phyloP scores from a whole-genome alignment of 176 grass and related monocot species.

The Poa pratensis region DNA sequence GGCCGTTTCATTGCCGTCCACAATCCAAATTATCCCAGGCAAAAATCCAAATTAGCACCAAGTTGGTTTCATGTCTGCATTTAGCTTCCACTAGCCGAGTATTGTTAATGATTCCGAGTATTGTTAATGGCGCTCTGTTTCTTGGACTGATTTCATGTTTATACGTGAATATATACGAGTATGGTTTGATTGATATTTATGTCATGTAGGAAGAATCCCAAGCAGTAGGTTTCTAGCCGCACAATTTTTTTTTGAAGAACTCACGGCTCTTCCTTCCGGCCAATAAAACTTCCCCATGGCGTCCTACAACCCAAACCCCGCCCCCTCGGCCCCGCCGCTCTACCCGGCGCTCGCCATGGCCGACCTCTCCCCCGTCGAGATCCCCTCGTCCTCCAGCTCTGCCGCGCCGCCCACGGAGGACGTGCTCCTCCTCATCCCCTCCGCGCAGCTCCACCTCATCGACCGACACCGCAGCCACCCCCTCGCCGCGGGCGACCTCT shows the following conservation, averaged over 20 bases:
- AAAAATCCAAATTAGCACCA: background rate
- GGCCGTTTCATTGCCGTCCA: background rate
- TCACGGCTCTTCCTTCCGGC: slow-evolving; percentile 16
- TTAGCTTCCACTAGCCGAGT: background rate
- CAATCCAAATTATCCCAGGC: background rate
- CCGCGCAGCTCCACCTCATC: slow-evolving; percentile 71
- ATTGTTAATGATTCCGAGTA: no score
- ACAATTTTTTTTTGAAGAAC: no score
- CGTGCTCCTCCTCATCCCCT: slow-evolving; percentile 53
- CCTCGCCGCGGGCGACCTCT: slow-evolving; percentile 68
- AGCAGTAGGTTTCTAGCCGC: no score
- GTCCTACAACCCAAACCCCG: slow-evolving; percentile 18
- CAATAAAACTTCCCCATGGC: slow-evolving; percentile 45
- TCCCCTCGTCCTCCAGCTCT: slow-evolving; percentile 38
- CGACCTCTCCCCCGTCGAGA: slow-evolving; percentile 47
- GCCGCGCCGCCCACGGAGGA: slow-evolving; percentile 43
- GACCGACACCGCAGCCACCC: slow-evolving; percentile 70
- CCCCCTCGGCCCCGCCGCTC: slow-evolving; percentile 61
- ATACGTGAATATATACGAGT: no score
- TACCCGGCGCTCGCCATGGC: slow-evolving; percentile 68
- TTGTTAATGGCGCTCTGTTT: no score
- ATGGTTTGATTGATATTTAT: no score
- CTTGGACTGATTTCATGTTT: no score
- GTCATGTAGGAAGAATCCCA: no score
- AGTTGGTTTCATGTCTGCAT: background rate